A percentile compares a stretch with the other conserved stretches of the same genome.
phyloP scores from a whole-genome alignment of 75 land plant species.

The Selaginella moellendorffii region DNA sequence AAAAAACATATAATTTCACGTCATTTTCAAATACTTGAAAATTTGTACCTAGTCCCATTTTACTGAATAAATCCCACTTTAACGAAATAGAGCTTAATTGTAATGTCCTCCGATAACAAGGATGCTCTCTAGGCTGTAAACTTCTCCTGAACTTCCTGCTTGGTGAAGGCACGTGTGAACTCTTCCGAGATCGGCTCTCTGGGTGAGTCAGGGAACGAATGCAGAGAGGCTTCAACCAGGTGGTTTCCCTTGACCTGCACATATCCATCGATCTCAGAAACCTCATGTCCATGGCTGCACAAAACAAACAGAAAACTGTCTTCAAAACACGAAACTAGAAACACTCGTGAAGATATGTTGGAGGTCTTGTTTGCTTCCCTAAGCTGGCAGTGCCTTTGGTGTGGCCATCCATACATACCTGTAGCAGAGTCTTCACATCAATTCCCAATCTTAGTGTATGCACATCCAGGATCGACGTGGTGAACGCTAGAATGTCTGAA shows the following conservation, averaged over 20 bases:
- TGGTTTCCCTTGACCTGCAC: background rate
- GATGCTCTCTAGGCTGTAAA: background rate
- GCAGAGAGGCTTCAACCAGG: background rate
- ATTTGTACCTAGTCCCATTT: no score
- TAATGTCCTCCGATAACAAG: background rate
- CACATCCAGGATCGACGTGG: background rate
- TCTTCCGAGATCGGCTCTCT: background rate
- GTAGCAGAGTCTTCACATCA: background rate
- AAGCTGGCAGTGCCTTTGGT: background rate
- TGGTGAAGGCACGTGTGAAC: background rate
- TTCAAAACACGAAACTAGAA: background rate
- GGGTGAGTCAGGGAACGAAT: background rate
- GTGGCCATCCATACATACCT: background rate
- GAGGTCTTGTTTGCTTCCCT: background rate
- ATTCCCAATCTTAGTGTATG: background rate
- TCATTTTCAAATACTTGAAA: no score
- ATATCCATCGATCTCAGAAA: background rate
- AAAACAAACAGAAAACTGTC: background rate
- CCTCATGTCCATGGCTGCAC: background rate
- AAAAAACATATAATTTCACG: no score
- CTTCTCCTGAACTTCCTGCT: background rate
- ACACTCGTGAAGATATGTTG: background rate
- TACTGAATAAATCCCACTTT: no score
- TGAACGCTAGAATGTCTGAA: background rate
- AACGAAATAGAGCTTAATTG: no score